A percentile compares a stretch with the other conserved stretches of the same genome.
These are phyloP conservation scores for Earliella scabrosa DNA, from an alignment of 1,284 basidiomycete genomes.

Conservation along the genomic window DNA sequence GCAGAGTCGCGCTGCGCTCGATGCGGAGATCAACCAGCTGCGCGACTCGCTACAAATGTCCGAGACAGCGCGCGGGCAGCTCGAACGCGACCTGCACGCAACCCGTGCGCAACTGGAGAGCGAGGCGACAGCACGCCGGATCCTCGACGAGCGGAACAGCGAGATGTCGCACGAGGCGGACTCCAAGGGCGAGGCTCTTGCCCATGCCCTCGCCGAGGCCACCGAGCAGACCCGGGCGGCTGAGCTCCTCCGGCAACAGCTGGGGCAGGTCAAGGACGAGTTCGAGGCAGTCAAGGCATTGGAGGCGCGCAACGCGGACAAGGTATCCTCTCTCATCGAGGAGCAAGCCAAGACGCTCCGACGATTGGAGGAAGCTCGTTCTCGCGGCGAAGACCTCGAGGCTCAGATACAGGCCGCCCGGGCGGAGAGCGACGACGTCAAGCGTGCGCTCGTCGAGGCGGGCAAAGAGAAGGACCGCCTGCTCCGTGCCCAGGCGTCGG, in stretches of 20 bases:
- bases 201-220: constrained; percentile 69
- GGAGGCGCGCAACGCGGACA: constrained; percentile 67
- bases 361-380: constrained; percentile 75
- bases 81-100: constrained; percentile 70
- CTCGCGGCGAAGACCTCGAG: constrained; percentile 74
- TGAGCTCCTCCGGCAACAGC: constrained; percentile 72
- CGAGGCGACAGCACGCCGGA: constrained; percentile 58
- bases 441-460: constrained; percentile 66
- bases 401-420: constrained; percentile 71
- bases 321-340: constrained; percentile 67
- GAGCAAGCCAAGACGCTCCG: constrained; percentile 74
- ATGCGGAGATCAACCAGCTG: constrained; percentile 59
- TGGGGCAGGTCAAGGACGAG: constrained; percentile 63
- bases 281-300: constrained; percentile 76
- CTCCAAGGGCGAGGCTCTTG: constrained; percentile 59
- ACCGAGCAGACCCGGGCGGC: constrained; percentile 66
- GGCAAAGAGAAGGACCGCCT: constrained; percentile 77
- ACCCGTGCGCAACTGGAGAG: constrained; percentile 65
- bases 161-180: constrained; percentile 67
- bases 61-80: constrained; percentile 43
- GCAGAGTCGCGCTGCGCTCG: constrained; percentile 55
- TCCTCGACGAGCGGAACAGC: constrained; percentile 68
- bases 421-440: constrained; percentile 68
- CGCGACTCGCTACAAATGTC: constrained; percentile 46
- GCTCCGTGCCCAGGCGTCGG: constrained; percentile 72